Evolutionary conservation across 2,329 filamentous ascomycete species (phyloP).

Genomic region (Alternaria consortialis): DNA sequence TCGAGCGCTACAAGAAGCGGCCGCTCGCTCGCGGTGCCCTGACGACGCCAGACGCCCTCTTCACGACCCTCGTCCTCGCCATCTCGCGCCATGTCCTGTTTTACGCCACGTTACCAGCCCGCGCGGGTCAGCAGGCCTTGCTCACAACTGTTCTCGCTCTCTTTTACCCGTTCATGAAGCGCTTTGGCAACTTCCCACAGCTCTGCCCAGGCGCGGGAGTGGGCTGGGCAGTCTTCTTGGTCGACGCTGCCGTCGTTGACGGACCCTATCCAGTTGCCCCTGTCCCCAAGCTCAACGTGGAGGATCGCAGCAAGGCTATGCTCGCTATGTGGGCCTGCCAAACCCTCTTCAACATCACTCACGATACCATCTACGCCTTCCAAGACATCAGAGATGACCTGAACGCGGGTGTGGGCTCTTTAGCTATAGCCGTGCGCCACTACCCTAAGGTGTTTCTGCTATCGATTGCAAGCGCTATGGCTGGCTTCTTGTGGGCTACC

Average conservation of each 20-base stretch:
- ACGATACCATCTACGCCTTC: conserved; percentile 51
- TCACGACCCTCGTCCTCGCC: conserved; percentile 5
- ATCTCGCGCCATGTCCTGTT: conserved; percentile 2
- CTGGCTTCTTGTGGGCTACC: conserved; percentile 9
- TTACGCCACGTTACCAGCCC: background rate
- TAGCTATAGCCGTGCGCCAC: conserved; percentile 26
- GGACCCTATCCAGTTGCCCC: background rate
- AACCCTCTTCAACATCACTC: conserved; percentile 20
- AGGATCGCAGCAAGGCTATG: conserved; percentile 10
- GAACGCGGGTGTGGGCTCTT: conserved; percentile 41
- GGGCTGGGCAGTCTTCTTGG: conserved; percentile 14
- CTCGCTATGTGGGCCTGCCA: conserved; percentile 9
- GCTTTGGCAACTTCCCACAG: conserved; percentile 63
- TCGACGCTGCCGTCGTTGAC: conserved; percentile 9
- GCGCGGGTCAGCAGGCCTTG: conserved; percentile 44
- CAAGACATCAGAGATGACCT: conserved; percentile 50
- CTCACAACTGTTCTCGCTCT: conserved; percentile 56
- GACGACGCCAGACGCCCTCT: conserved; percentile 47
- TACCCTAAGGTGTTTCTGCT: conserved; percentile 8
- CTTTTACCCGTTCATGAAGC: conserved; percentile 63
- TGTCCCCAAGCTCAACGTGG: background rate
- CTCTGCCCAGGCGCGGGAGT: conserved; percentile 57
- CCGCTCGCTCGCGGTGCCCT: conserved; percentile 59
- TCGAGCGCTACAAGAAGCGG: conserved; percentile 19
- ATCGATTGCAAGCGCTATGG: conserved; percentile 11